Evolutionary conservation across 352 stramenopile species (phyloP), one percentile per base, ranked within the genome.

Genomic region (Phytopythium montanum): DNA sequence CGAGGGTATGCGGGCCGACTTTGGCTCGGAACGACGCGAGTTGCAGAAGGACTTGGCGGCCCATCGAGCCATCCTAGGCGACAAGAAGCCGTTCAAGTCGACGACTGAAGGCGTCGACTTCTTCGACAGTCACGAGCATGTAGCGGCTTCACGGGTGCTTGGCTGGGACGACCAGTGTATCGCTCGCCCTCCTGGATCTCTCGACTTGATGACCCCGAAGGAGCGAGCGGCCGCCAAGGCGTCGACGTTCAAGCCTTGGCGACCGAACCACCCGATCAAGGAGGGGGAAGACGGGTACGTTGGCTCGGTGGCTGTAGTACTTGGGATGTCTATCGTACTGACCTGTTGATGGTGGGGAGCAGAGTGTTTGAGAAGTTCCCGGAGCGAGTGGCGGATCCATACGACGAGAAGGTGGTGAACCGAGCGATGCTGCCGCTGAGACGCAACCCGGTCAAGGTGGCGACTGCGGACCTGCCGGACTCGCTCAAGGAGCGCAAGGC

Each of bases 141-240:
- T 88, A 38, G 76, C 80, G 10, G 82, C 80, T 2, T 81, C 76
- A 6, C 65, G 66, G 1, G 61, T 89, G 10, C 70, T 85, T 56
- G 77, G 79, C 36, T 92, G 82, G 80, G 82, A 90, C 61, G 82
- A 88, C 28, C 66, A 81, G 31, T 92, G 82, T 60, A 61, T 80
- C 31, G 74, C 77, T 34, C 85, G 85, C 45, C 72, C 72, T 0
- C 76, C 72, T 18, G 80, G 76, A 5, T 65, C 69, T 36, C 62
- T 76, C n/a, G 82, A 88, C 38, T 64, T 85, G 19, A 86, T 92
- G 74, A 90, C 88, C 58, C 82, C 80, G 1, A 90, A 89, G 52
- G 82, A 90, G 59, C 76, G 82, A 18, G 82, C 80, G 28, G 63
- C 64, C 18, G 76, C 80, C 13, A 62, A 65, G 4, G 79, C 82